These are phyloP conservation scores for Populus pruinosa DNA, from an alignment of 345 rosid genomes.

Conservation along the genomic window DNA sequence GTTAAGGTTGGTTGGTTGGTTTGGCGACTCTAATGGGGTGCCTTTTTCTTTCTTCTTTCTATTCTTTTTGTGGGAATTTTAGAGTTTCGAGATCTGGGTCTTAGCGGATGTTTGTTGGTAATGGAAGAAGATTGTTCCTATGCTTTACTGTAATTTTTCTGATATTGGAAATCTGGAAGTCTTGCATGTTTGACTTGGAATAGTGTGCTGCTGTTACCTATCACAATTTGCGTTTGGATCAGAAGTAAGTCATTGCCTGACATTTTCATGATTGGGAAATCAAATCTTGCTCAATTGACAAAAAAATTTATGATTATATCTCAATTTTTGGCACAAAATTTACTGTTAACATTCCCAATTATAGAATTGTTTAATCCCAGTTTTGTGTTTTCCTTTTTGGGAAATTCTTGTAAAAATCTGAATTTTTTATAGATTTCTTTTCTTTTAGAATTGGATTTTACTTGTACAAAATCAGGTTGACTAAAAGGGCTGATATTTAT, in stretches of 20 bases:
- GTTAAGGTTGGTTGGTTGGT: not conserved
- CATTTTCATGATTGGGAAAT: constrained; percentile 19
- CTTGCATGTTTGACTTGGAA: constrained; percentile 28
- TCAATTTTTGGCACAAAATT: not conserved
- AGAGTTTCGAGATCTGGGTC: constrained; percentile 48
- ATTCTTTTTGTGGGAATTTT: not conserved
- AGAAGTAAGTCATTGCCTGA: constrained; percentile 16
- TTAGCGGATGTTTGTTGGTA: constrained; percentile 5
- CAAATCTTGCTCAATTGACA: constrained; percentile 5
- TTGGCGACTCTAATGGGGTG: not conserved
- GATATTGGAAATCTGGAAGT: constrained; percentile 11
- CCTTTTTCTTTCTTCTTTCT: not conserved
- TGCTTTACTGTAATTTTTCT: not conserved
- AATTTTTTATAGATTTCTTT: not conserved
- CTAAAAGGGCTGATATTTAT: not conserved
- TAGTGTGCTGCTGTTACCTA: constrained; percentile 1
- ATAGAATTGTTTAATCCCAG: constrained; percentile 4
- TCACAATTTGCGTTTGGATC: constrained; percentile 24
- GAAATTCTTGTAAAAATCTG: constrained; percentile 4
- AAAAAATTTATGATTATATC: constrained; percentile 8
- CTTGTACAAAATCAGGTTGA: not conserved
- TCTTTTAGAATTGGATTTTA: not conserved
- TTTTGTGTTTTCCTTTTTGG: not conserved
- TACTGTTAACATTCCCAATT: constrained; percentile 14
- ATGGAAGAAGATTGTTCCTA: not conserved